phyloP scores from a whole-genome alignment of 257 asterid species.

The Solanum sparsipilum region DNA sequence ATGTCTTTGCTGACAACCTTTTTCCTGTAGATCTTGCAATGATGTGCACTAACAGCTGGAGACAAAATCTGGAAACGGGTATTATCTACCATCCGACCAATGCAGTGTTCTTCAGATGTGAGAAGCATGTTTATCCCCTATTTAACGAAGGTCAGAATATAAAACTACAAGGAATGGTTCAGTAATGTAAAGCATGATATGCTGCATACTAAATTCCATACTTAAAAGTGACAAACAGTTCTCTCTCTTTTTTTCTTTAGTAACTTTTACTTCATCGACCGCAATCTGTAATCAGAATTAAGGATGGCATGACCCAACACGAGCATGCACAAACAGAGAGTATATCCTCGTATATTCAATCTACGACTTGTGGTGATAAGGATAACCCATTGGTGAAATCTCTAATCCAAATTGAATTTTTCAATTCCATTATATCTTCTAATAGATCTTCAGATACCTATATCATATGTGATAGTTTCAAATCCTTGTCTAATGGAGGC shows the following conservation, averaged over 20 bases:
- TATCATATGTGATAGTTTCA: not conserved
- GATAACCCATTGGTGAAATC: not conserved
- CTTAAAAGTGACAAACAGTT: not conserved
- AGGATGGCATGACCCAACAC: not conserved
- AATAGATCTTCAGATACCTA: not conserved
- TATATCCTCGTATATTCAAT: not conserved
- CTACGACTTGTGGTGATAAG: not conserved
- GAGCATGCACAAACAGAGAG: not conserved
- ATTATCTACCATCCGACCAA: slow-evolving; percentile 79
- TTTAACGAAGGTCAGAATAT: not conserved
- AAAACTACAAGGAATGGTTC: not conserved
- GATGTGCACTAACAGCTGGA: slow-evolving; percentile 76
- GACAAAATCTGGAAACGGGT: slow-evolving; percentile 59
- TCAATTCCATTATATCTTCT: not conserved
- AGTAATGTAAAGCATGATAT: not conserved
- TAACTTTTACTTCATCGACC: not conserved
- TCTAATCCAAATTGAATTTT: not conserved
- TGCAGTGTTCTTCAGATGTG: slow-evolving; percentile 62
- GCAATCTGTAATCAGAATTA: not conserved
- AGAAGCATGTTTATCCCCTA: slow-evolving; percentile 88
- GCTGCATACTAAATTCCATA: not conserved
- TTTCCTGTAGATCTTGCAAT: slow-evolving; percentile 78
- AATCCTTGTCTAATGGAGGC: not conserved
- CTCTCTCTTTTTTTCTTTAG: not conserved
- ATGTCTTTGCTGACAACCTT: slow-evolving; percentile 27